Conservation (phyloP, 2,329 filamentous ascomycete genomes). For the Cladosporium sp. region DNA sequence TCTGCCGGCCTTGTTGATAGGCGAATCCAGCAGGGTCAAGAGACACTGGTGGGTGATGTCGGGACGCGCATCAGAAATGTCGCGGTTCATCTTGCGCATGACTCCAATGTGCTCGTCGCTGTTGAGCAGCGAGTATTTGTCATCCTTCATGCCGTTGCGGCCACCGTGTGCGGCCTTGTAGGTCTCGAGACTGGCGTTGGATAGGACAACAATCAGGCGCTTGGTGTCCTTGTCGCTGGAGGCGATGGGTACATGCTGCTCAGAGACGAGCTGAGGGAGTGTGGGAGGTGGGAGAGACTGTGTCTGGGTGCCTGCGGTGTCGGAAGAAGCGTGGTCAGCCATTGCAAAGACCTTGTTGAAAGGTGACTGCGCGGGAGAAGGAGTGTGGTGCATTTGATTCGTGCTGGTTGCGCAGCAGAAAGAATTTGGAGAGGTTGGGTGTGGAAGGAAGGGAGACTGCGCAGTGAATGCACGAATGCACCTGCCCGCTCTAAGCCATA, state of each 20-base stretch:
- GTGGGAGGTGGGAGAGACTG: constrained; percentile 92
- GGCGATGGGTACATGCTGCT: constrained; percentile 84
- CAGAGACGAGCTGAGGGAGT: constrained; percentile 87
- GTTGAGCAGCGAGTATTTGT: constrained; percentile 97
- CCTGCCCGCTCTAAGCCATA: constrained; percentile 13
- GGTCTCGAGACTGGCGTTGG: constrained; percentile 95
- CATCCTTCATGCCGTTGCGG: constrained; percentile 70
- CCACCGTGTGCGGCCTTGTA: constrained; percentile 75
- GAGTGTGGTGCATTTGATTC: constrained; percentile 23
- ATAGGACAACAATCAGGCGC: constrained; percentile 91
- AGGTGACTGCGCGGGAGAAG: constrained; percentile 29
- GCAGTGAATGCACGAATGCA: constrained; percentile 21
- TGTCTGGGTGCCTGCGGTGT: constrained; percentile 53
- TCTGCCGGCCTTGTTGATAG: constrained; percentile 96
- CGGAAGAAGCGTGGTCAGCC: constrained; percentile 33
- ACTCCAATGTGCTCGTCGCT: constrained; percentile 99
- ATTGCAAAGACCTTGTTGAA: constrained; percentile 42
- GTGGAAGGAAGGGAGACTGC: constrained; percentile 13
- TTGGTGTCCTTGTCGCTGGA: constrained; percentile 86
- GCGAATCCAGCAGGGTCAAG: constrained; percentile 93
- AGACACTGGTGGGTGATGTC: constrained; percentile 99
- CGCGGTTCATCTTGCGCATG: constrained; percentile 99
- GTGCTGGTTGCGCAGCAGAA: constrained; percentile 27
- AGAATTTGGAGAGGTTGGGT: constrained; percentile 7
- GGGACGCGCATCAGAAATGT: constrained; percentile 95